A percentile compares a stretch with the other conserved stretches of the same genome.
phyloP scores from a whole-genome alignment of 768 basidiomycete species.

The Tylopilus vinaceipallidus region DNA sequence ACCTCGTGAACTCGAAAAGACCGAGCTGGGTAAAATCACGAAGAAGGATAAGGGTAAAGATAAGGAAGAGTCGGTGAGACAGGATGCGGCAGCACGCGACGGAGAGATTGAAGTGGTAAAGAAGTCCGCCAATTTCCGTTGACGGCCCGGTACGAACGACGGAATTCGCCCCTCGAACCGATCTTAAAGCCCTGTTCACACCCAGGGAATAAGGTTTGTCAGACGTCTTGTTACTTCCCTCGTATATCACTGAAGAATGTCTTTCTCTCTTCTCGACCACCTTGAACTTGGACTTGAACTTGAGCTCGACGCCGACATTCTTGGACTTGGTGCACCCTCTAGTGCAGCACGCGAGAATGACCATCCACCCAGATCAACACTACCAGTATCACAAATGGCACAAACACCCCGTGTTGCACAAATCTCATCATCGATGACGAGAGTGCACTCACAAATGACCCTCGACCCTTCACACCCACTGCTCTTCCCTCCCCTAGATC shows the following conservation, averaged over 20 bases:
- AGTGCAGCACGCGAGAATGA: constrained; percentile 1
- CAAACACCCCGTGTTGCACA: not conserved
- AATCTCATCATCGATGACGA: not conserved
- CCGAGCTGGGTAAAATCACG: not conserved
- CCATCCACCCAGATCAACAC: constrained; percentile 1
- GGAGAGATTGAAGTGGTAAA: constrained; percentile 16
- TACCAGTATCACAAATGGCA: too few species aligned
- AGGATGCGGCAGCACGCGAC: too few species aligned
- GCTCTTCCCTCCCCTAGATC: constrained; percentile 56
- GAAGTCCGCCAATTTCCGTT: not conserved
- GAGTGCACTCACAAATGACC: constrained; percentile 25
- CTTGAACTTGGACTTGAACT: constrained; percentile 74
- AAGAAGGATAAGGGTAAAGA: constrained; percentile 27
- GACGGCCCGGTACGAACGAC: not conserved
- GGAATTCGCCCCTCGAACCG: constrained; percentile 22
- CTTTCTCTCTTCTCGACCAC: constrained; percentile 75
- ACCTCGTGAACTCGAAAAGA: constrained; percentile 2
- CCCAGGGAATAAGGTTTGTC: constrained; percentile 62
- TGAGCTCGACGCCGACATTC: constrained; percentile 61
- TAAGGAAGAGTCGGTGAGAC: constrained; percentile 8
- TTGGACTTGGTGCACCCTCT: constrained; percentile 21
- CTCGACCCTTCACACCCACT: constrained; percentile 55
- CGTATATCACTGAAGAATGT: constrained; percentile 20
- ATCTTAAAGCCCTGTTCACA: constrained; percentile 72
- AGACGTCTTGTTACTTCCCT: not conserved